phyloP scores from a whole-genome alignment of 1,139 yeast species.

The Blastobotrys ciferrii region DNA sequence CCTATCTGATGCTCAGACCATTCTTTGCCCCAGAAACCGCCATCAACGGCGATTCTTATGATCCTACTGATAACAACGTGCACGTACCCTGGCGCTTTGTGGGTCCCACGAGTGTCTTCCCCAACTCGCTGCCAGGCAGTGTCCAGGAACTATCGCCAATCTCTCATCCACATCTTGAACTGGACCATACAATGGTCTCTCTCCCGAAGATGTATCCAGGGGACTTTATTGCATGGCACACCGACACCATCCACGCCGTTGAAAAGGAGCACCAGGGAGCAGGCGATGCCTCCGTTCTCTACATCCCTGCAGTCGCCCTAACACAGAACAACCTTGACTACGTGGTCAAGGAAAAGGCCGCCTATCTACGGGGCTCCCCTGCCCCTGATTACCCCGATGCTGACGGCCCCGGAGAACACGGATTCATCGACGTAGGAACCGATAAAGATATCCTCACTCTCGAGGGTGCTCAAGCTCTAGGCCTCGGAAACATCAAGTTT shows the following conservation, averaged over 20 bases:
- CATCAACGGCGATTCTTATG: conserved; percentile 12
- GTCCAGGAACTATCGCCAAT: conserved; percentile 34
- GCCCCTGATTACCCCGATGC: conserved; percentile 43
- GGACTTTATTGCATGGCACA: conserved; percentile 52
- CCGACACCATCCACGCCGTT: conserved; percentile 48
- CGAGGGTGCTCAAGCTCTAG: conserved; percentile 19
- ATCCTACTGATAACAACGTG: conserved; percentile 20
- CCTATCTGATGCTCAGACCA: conserved; percentile 47
- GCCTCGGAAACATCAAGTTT: conserved; percentile 16
- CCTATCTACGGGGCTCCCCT: conserved; percentile 32
- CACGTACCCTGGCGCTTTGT: conserved; percentile 23
- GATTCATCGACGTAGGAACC: conserved; percentile 16
- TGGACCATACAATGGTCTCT: conserved; percentile 28
- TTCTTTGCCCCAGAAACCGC: conserved; percentile 38
- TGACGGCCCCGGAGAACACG: conserved; percentile 31
- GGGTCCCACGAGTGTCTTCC: conserved; percentile 25
- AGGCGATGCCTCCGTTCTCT: conserved; percentile 43
- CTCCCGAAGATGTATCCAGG: conserved; percentile 33
- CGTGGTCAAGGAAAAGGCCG: conserved; percentile 32
- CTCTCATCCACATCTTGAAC: conserved; percentile 31
- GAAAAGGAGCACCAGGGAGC: conserved; percentile 44
- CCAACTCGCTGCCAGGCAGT: conserved; percentile 29
- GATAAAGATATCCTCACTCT: conserved; percentile 12
- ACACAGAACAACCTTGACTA: conserved; percentile 30
- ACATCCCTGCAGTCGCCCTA: conserved; percentile 40